A percentile compares a stretch with the other conserved stretches of the same genome.
phyloP scores from a whole-genome alignment of 768 basidiomycete species.

The Suillus bovinus region DNA sequence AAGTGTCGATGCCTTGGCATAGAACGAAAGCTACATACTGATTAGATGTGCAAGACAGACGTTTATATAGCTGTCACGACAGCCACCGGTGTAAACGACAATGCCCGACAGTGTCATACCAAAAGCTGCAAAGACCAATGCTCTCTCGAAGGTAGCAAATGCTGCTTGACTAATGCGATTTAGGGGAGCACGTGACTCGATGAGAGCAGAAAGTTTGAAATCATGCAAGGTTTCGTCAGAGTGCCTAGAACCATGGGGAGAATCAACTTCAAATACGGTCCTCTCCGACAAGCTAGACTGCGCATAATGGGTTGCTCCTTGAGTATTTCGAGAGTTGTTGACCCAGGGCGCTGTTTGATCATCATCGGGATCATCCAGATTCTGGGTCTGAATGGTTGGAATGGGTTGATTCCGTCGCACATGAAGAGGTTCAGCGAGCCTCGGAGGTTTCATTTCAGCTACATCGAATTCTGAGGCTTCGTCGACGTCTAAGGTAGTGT shows the following conservation, averaged over 20 bases:
- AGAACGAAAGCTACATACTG: constrained; percentile 49
- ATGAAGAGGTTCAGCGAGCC: constrained; percentile 14
- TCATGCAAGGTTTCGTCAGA: constrained; percentile 64
- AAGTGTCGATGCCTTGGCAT: not conserved
- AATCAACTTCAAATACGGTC: constrained; percentile 51
- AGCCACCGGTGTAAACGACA: constrained; percentile 84
- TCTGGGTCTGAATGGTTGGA: constrained; percentile 24
- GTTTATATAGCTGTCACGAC: constrained; percentile 75
- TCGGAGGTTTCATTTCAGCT: constrained; percentile 38
- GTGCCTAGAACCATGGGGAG: constrained; percentile 40
- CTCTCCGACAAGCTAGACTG: constrained; percentile 51
- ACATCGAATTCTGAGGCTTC: constrained; percentile 58
- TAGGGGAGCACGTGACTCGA: constrained; percentile 24
- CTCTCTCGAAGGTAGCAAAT: constrained; percentile 60
- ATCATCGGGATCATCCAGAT: constrained; percentile 29
- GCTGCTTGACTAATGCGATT: constrained; percentile 45
- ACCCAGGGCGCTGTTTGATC: constrained; percentile 55
- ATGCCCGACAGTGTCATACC: constrained; percentile 68
- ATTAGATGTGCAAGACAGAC: constrained; percentile 90
- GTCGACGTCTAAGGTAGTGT: constrained; percentile 55
- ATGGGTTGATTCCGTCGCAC: constrained; percentile 20
- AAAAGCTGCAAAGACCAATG: constrained; percentile 72
- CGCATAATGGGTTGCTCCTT: constrained; percentile 31
- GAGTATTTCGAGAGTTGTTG: constrained; percentile 31
- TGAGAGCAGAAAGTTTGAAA: constrained; percentile 21